Base-by-base conservation (phyloP, 2,329 filamentous ascomycete species). In the Alternaria arbusti region DNA sequence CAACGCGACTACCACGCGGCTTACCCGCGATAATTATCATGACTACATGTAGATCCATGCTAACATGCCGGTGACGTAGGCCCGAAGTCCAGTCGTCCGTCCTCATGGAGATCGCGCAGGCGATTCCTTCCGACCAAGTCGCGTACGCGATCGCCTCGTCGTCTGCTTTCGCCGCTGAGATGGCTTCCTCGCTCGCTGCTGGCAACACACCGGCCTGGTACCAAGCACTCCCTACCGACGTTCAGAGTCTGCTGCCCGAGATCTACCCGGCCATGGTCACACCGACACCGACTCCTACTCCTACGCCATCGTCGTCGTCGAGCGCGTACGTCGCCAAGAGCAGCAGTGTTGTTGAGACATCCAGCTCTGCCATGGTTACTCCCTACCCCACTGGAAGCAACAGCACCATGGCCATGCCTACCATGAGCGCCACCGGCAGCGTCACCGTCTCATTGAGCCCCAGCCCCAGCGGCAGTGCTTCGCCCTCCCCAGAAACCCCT, bases 181-280 rank as follows among this genome's bases (percentile, higher is more conserved):
- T 85, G 72, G 77, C 77, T 12, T 81, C 82, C 9, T 78, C 83
- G 49, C 78, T 85, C 74, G 70, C 76, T 11, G 81, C 80, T 30
- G 81, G 82, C 70, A 72, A 77, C 28, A 81, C 80, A 17, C 82
- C 83, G 17, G 64, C 73, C 4, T 85, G 83, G 83, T 84, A 82
- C 74, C 71, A 77, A 9, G 77, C 79, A 9, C 79, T 85, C 4
- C 83, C 83, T 7, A 70, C 77, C 47, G 81, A 82, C 59, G 78
- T 85, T 50, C 79, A 84, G 76, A 80, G 73, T 49, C 80, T 80
- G 64, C 75, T 85, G 49, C 70, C 82, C 25, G 69, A 78, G 22
- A 67, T 78, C 52, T 79, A 78, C 68, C 72, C 78, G 26, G 72
- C 63, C 11, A 51, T 63, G 23, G 65, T 68, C 61, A 63, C 66